Conservation (phyloP, 1,284 basidiomycete species). For the Schizophyllum amplum region DNA sequence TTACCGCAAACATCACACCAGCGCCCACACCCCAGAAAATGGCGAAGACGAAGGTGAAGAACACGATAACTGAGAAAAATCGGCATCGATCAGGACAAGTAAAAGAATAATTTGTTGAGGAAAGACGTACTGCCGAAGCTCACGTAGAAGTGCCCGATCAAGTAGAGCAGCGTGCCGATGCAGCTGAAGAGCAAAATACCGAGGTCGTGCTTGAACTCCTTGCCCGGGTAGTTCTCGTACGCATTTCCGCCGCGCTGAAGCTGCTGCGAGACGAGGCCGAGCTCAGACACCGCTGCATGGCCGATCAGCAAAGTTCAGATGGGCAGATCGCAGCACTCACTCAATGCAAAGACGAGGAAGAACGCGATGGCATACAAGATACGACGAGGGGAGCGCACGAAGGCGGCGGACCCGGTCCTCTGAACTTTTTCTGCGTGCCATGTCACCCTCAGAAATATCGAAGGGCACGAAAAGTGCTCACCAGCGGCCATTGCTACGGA, state of each 20-base stretch:
- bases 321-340: not conserved
- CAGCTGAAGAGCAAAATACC: constrained; percentile 18
- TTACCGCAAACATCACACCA: constrained; percentile 19
- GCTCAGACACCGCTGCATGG: constrained; percentile 16
- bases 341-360: not conserved
- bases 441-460: not conserved
- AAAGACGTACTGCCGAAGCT: constrained; percentile 17
- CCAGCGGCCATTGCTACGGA: not conserved
- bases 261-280: constrained; percentile 22
- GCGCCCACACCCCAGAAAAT: constrained; percentile 25
- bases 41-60: constrained; percentile 19
- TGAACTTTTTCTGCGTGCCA: not conserved
- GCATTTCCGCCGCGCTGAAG: constrained; percentile 20
- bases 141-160: constrained; percentile 18
- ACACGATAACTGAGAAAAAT: constrained; percentile 13
- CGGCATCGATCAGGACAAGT: not conserved
- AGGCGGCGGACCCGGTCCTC: not conserved
- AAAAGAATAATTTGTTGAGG: not conserved
- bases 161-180: constrained; percentile 16
- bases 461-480: not conserved
- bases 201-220: constrained; percentile 20
- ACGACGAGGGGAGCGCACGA: not conserved
- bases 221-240: constrained; percentile 17
- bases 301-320: not conserved
- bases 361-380: not conserved